Conservation (phyloP, 768 basidiomycete genomes). For the Strobilomyces dryophilus region DNA sequence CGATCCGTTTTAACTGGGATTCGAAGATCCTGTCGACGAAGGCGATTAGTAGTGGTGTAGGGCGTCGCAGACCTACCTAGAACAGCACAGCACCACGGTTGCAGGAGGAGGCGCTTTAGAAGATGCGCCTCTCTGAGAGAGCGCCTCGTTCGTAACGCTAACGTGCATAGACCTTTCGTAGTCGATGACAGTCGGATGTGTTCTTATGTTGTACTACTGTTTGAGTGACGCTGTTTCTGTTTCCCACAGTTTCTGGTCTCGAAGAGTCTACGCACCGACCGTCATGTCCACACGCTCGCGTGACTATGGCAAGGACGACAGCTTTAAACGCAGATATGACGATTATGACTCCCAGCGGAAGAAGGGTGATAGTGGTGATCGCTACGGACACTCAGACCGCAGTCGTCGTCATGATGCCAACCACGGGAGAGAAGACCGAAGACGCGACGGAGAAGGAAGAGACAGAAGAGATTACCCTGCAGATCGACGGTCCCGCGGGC, state of each 20-base stretch:
- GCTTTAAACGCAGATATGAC: constrained; percentile 12
- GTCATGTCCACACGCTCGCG: constrained; percentile 17
- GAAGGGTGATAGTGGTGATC: constrained; percentile 6
- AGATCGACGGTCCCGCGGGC: constrained; percentile 18
- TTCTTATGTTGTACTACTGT: neutral
- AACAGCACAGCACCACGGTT: neutral
- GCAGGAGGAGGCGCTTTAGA: constrained; percentile 13
- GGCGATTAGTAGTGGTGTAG: neutral
- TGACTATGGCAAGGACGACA: constrained; percentile 9
- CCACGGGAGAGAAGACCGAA: constrained; percentile 14
- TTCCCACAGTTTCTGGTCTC: constrained; percentile 16
- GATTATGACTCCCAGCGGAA: constrained; percentile 9
- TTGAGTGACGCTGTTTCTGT: neutral
- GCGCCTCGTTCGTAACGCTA: constrained; percentile 7
- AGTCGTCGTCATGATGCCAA: constrained; percentile 10
- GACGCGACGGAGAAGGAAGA: constrained; percentile 22
- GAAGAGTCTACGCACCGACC: neutral
- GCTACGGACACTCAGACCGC: constrained; percentile 10
- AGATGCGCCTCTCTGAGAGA: constrained; percentile 8
- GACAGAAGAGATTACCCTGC: constrained; percentile 14
- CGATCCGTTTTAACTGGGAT: constrained; percentile 21
- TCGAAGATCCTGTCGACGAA: constrained; percentile 1
- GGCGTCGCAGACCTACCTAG: constrained; percentile 3
- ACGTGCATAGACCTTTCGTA: neutral
- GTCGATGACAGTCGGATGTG: neutral